These are phyloP conservation scores for Candida maris DNA, from an alignment of 805 yeast genomes.

Conservation along the genomic window DNA sequence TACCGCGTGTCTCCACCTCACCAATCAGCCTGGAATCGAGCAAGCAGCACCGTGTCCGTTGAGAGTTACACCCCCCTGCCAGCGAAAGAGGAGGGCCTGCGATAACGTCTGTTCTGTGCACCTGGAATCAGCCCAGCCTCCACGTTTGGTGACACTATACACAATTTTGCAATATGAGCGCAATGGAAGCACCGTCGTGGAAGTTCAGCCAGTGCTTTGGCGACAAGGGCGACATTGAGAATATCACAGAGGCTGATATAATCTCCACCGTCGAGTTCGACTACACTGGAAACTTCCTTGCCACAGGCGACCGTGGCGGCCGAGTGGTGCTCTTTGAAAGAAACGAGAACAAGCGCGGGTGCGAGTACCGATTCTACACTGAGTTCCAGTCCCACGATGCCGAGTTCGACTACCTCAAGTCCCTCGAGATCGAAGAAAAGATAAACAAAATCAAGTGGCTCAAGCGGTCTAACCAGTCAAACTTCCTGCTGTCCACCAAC, in stretches of 20 bases:
- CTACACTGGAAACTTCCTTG: conserved; percentile 88
- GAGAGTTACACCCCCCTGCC: too few relatives aligned
- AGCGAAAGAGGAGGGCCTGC: too few relatives aligned
- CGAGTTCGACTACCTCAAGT: conserved; percentile 93
- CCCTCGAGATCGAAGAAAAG: conserved; percentile 95
- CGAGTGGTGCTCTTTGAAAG: conserved; percentile 94
- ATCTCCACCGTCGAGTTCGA: conserved; percentile 97
- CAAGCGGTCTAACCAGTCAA: conserved; percentile 82
- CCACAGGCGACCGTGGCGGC: conserved; percentile 99
- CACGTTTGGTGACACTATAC: not conserved
- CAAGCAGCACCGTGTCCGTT: too few relatives aligned
- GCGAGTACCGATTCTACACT: conserved; percentile 93
- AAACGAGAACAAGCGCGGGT: conserved; percentile 66
- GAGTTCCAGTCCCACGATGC: conserved; percentile 99
- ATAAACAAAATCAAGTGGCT: conserved; percentile 98
- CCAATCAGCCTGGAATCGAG: too few relatives aligned
- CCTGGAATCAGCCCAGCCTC: too few relatives aligned
- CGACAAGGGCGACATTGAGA: conserved; percentile 95
- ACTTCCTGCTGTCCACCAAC: conserved; percentile 84
- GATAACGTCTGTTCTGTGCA: too few relatives aligned
- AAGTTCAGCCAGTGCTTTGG: conserved; percentile 98
- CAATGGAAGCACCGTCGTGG: conserved; percentile 44
- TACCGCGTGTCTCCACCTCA: too few relatives aligned
- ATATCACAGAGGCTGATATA: conserved; percentile 94
- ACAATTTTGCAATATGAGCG: not conserved